Evolutionary conservation across 768 basidiomycete genomes (phyloP).

Genomic region (Boletus pseudopeckii): DNA sequence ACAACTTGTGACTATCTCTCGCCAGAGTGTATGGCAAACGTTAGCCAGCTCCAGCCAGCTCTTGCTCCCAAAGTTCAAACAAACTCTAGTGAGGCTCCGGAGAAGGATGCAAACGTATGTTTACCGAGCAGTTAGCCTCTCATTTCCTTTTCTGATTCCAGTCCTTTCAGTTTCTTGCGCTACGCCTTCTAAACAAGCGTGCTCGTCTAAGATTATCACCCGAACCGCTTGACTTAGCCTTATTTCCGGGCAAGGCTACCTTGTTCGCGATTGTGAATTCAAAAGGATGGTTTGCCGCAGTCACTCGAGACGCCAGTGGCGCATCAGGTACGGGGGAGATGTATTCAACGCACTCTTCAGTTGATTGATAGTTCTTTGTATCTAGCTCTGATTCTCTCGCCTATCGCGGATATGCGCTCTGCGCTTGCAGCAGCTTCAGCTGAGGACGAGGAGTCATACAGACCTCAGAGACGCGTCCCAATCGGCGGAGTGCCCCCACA

Average conservation of each 20-base stretch:
- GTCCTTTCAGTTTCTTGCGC: conserved; percentile 34
- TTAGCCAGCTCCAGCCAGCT: conserved; percentile 32
- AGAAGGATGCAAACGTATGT: conserved; percentile 33
- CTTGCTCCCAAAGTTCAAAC: conserved; percentile 21
- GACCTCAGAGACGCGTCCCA: conserved; percentile 49
- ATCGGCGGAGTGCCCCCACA: conserved; percentile 47
- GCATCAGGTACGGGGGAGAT: conserved; percentile 36
- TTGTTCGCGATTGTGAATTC: conserved; percentile 59
- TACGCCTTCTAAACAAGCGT: conserved; percentile 52
- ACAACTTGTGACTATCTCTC: neutral
- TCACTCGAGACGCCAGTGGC: conserved; percentile 35
- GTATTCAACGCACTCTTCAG: neutral
- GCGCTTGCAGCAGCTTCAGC: conserved; percentile 44
- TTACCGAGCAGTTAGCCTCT: neutral
- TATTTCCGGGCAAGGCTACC: conserved; percentile 42
- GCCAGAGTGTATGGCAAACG: conserved; percentile 24
- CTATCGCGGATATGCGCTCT: conserved; percentile 57
- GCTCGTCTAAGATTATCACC: conserved; percentile 62
- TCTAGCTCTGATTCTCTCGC: conserved; percentile 59
- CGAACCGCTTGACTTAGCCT: conserved; percentile 41
- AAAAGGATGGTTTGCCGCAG: conserved; percentile 70
- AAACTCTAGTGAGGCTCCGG: conserved; percentile 22
- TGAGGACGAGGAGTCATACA: conserved; percentile 41
- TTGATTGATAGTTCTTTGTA: neutral
- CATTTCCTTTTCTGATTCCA: conserved; percentile 2